Conservation (phyloP, 495 filamentous ascomycete genomes). For the Antarctomyces pellizariae region DNA sequence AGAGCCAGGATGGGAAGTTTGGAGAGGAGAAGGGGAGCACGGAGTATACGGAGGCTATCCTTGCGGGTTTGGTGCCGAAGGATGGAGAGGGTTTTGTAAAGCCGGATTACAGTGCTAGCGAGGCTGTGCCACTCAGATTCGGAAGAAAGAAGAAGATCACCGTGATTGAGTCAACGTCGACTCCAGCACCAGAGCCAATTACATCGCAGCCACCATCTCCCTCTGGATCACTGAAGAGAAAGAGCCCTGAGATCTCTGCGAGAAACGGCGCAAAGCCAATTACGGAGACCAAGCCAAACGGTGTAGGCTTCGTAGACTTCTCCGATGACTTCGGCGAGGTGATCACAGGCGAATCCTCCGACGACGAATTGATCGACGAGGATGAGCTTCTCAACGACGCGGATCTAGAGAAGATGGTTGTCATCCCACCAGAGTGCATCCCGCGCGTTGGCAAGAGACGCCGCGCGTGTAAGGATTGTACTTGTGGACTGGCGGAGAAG, state of each 20-base stretch:
- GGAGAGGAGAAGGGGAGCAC: constrained; percentile 18
- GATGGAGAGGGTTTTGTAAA: constrained; percentile 42
- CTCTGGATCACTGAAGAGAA: constrained; percentile 13
- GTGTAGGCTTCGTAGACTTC: constrained; percentile 52
- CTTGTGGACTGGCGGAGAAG: constrained; percentile 62
- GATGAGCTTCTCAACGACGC: constrained; percentile 65
- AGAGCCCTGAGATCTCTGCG: constrained; percentile 17
- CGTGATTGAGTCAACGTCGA: constrained; percentile 7
- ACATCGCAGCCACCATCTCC: constrained; percentile 2
- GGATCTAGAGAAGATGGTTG: constrained; percentile 45
- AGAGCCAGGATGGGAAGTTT: constrained; percentile 42
- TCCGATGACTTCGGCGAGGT: constrained; percentile 38
- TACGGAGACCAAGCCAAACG: constrained; percentile 19
- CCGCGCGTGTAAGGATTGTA: constrained; percentile 93
- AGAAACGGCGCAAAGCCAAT: constrained; percentile 20
- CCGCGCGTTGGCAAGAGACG: constrained; percentile 68
- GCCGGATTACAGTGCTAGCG: constrained; percentile 35
- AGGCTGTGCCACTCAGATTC: constrained; percentile 49
- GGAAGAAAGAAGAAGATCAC: constrained; percentile 36
- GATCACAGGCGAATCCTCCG: constrained; percentile 31
- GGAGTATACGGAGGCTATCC: constrained; percentile 42
- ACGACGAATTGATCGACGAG: constrained; percentile 78
- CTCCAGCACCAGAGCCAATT: constrained; percentile 8
- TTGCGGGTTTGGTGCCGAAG: constrained; percentile 52
- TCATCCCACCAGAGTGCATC: constrained; percentile 58